Evolutionary conservation across 108 stramenopile genomes (phyloP).

Genomic region (Seminavis robusta): DNA sequence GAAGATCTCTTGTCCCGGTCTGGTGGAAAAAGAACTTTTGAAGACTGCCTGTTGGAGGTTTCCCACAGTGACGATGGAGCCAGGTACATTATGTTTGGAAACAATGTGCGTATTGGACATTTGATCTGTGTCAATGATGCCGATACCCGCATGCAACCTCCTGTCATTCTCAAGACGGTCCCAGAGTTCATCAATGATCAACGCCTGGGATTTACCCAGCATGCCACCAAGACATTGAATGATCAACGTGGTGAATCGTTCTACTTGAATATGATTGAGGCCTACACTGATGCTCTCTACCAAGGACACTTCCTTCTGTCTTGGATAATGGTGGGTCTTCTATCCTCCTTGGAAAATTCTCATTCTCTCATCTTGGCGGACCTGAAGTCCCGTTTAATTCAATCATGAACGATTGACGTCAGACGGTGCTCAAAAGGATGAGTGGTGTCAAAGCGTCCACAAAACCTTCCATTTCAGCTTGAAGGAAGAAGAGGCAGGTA

Average conservation of each 20-base stretch:
- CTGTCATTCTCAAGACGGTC: slow-evolving; percentile 3
- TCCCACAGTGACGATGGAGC: slow-evolving; percentile 1
- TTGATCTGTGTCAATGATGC: not conserved
- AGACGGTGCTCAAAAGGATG: too few species aligned
- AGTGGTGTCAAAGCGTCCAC: too few species aligned
- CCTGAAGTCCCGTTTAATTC: too few species aligned
- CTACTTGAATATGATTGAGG: not conserved
- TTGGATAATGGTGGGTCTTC: slow-evolving; percentile 4
- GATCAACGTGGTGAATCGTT: not conserved
- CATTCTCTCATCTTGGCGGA: too few species aligned
- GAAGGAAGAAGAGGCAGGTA: too few species aligned
- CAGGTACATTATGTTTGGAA: slow-evolving; percentile 1
- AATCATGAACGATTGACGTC: too few species aligned
- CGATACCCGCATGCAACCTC: not conserved
- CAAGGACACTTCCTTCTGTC: slow-evolving; percentile 2
- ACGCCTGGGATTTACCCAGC: slow-evolving; percentile 1
- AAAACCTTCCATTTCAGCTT: too few species aligned
- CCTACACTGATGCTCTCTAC: not conserved
- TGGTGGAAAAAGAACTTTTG: too few species aligned
- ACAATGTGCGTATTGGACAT: not conserved
- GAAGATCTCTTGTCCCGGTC: not conserved
- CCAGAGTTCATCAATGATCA: slow-evolving; percentile 2
- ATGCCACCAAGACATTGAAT: not conserved
- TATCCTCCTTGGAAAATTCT: too few species aligned
- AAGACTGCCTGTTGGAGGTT: not conserved